Evolutionary conservation across 306 rosid genomes (phyloP).

Genomic region (Dalbergia cultrata): DNA sequence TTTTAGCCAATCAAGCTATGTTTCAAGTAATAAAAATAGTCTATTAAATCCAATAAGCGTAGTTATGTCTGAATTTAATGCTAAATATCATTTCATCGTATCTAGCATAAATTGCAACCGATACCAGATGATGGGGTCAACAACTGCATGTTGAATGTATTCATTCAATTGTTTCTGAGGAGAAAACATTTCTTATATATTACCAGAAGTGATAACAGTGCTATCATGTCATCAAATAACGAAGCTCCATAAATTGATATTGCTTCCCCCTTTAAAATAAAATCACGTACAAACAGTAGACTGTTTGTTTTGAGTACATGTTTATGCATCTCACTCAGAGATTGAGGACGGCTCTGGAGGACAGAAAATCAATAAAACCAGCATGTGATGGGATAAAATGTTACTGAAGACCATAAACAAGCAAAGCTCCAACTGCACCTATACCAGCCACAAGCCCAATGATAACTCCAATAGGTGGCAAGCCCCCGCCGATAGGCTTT

Average conservation of each 20-base stretch:
- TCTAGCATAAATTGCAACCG: not conserved
- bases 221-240: not conserved
- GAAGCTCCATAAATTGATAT: too few species aligned
- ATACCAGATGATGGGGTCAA: not conserved
- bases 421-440: conserved; percentile 92
- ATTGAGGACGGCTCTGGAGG: conserved; percentile 24
- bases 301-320: conserved; percentile 28
- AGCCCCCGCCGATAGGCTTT: conserved; percentile 79
- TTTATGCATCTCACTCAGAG: conserved; percentile 36
- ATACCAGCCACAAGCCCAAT: conserved; percentile 84
- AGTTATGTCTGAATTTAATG: too few species aligned
- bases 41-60: too few species aligned
- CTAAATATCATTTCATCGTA: too few species aligned
- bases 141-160: not conserved
- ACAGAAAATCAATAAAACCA: conserved; percentile 12
- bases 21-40: too few species aligned
- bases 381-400: conserved; percentile 22
- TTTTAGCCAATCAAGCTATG: too few species aligned
- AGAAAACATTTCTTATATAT: not conserved
- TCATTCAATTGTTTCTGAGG: conserved; percentile 15
- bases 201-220: not conserved
- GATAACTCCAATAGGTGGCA: conserved; percentile 95
- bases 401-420: conserved; percentile 96
- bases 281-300: not conserved
- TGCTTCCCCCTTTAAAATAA: not conserved